These are phyloP conservation scores for Solanum commersonii DNA, from an alignment of 257 asterid species.

Conservation along the genomic window DNA sequence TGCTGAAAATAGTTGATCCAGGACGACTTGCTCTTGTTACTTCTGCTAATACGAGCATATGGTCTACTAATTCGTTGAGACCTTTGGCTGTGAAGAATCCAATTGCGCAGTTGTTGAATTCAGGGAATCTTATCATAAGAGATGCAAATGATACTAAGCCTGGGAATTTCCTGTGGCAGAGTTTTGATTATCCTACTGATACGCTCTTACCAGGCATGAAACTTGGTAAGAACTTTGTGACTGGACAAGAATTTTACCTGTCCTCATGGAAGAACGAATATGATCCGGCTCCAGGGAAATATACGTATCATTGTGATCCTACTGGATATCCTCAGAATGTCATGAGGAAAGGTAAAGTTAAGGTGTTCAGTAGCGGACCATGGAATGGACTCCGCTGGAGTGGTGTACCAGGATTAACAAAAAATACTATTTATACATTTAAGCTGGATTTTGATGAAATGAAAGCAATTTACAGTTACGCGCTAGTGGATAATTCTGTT, in stretches of 20 bases:
- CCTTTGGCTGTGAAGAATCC: background rate
- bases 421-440: background rate
- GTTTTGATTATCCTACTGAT: constrained; percentile 18
- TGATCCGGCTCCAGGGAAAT: background rate
- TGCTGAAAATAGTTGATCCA: background rate
- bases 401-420: background rate
- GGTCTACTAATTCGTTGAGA: background rate
- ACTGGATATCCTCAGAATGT: background rate
- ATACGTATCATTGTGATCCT: background rate
- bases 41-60: background rate
- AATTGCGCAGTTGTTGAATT: background rate
- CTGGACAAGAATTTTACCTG: background rate
- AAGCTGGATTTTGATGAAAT: background rate
- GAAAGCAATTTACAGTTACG: background rate
- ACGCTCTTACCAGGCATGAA: constrained; percentile 14
- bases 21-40: background rate
- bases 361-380: background rate
- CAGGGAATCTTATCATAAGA: constrained; percentile 3
- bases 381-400: constrained; percentile 5
- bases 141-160: constrained; percentile 10
- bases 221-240: constrained; percentile 15
- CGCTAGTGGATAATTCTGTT: background rate
- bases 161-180: constrained; percentile 15
- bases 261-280: background rate
- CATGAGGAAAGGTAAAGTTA: background rate